These are phyloP conservation scores for Curvularia verruculosa DNA, from an alignment of 2,329 filamentous ascomycete genomes.

Conservation along the genomic window DNA sequence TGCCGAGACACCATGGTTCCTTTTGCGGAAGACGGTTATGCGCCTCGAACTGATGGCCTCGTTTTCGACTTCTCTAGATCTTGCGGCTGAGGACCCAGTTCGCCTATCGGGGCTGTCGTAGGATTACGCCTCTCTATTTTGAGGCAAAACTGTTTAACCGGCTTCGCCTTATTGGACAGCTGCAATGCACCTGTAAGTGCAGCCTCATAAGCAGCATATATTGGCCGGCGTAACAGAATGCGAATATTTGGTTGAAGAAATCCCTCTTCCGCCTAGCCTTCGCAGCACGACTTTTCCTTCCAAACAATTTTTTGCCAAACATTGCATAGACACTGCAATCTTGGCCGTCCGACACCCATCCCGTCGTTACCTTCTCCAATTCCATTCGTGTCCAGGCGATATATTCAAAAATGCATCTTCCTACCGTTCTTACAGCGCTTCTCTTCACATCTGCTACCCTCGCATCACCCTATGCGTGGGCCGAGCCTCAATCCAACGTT, in stretches of 20 bases:
- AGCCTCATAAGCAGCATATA: slow-evolving; percentile 4
- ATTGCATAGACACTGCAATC: neutral
- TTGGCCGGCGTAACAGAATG: neutral
- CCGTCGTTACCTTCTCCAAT: neutral
- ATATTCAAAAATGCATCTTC: slow-evolving; percentile 28
- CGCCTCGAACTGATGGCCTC: neutral
- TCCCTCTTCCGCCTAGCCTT: neutral
- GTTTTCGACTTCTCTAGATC: neutral
- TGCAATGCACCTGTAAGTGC: slow-evolving; percentile 3
- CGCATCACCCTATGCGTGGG: slow-evolving; percentile 27
- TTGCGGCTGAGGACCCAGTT: neutral
- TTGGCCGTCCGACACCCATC: slow-evolving; percentile 5
- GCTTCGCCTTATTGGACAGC: neutral
- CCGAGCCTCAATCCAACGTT: slow-evolving; percentile 19
- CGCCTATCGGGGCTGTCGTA: slow-evolving; percentile 1
- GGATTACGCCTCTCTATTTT: neutral
- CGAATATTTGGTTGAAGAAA: neutral
- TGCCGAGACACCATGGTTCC: neutral
- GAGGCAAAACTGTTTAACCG: neutral
- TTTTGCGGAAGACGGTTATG: neutral
- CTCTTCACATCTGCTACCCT: slow-evolving; percentile 22
- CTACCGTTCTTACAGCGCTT: slow-evolving; percentile 18
- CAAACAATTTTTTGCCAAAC: neutral
- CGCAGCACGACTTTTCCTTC: neutral
- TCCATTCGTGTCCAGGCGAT: neutral